phyloP scores from a whole-genome alignment of 2,329 filamentous ascomycete genomes.

The Trichoderma sp. region DNA sequence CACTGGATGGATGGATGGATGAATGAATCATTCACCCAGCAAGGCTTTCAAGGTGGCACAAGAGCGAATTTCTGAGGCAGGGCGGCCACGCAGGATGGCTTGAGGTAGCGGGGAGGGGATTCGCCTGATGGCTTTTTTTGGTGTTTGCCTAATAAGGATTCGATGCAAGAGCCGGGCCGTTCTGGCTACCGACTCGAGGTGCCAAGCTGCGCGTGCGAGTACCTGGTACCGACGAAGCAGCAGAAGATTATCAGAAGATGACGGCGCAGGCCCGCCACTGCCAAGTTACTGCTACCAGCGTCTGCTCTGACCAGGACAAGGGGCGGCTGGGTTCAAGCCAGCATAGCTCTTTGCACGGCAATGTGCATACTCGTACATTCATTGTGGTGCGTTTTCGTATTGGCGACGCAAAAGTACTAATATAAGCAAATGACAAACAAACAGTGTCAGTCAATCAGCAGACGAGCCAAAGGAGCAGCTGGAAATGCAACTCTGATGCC shows the following conservation, averaged over 20 bases:
- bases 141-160: slow-evolving; percentile 15
- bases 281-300: neutral
- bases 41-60: neutral
- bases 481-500: neutral
- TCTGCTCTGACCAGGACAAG: neutral
- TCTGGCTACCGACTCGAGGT: neutral
- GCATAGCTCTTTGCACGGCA: neutral
- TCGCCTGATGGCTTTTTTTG: neutral
- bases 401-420: neutral
- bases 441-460: neutral
- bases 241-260: neutral
- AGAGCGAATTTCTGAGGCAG: neutral
- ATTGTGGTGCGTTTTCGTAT: neutral
- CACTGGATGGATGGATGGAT: neutral
- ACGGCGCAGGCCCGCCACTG: neutral
- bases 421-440: neutral
- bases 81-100: slow-evolving; percentile 1
- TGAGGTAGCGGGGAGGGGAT: neutral
- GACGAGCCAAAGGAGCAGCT: neutral
- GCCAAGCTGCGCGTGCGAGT: neutral
- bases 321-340: neutral
- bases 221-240: neutral
- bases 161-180: slow-evolving; percentile 10
- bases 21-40: neutral
- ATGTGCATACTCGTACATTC: neutral